Percentiles rank a stretch among this genome's conserved stretches.
phyloP scores from a whole-genome alignment of 164 flowering plant species.

The Protea cynaroides region DNA sequence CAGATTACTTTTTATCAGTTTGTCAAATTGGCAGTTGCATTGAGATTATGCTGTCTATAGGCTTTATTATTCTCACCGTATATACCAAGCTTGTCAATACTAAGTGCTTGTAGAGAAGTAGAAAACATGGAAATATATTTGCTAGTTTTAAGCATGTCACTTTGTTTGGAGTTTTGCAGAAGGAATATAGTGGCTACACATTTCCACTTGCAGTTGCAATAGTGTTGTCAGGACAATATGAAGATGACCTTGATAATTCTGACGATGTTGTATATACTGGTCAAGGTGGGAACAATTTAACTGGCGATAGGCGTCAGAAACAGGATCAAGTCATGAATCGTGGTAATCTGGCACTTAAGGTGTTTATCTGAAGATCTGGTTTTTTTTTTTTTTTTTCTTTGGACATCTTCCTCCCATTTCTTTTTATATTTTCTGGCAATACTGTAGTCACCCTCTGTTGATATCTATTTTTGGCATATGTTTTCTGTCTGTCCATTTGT shows the following conservation, averaged over 20 bases:
- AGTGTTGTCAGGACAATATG: slow-evolving; percentile 88
- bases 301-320: slow-evolving; percentile 66
- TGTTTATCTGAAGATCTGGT: slow-evolving; percentile 13
- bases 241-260: slow-evolving; percentile 82
- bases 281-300: slow-evolving; percentile 83
- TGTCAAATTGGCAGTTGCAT: too few species aligned
- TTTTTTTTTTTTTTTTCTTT: not conserved
- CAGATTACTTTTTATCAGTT: too few species aligned
- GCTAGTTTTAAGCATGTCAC: not conserved
- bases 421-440: not conserved
- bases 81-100: not conserved
- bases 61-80: not conserved
- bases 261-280: slow-evolving; percentile 90
- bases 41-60: too few species aligned
- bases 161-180: slow-evolving; percentile 21
- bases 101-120: not conserved
- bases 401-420: not conserved
- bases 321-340: slow-evolving; percentile 58
- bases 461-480: not conserved
- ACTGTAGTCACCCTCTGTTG: not conserved
- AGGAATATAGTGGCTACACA: slow-evolving; percentile 28
- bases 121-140: not conserved
- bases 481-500: not conserved
- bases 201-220: slow-evolving; percentile 73
- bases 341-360: slow-evolving; percentile 95